Conservation (phyloP, 2,329 filamentous ascomycete genomes). For the Trichoderma pleuroti region DNA sequence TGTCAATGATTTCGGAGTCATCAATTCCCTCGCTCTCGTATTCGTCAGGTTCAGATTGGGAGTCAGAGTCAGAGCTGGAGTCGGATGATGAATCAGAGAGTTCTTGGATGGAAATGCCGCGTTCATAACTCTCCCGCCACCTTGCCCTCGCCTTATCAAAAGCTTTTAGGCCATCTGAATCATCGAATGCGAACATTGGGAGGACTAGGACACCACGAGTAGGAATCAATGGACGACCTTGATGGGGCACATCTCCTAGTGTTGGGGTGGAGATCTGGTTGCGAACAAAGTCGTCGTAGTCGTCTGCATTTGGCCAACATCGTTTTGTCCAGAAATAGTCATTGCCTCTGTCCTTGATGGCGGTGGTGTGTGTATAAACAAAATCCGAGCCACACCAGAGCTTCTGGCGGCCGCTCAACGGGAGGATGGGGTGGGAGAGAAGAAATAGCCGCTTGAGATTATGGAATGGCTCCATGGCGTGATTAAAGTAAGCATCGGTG, state of each 20-base stretch:
- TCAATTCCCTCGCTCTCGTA: conserved; percentile 42
- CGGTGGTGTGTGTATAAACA: conserved; percentile 28
- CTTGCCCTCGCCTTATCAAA: conserved; percentile 22
- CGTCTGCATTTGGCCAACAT: conserved; percentile 35
- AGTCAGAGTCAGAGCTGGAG: neutral
- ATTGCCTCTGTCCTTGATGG: conserved; percentile 28
- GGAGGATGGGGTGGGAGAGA: accelerated
- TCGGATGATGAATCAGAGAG: neutral
- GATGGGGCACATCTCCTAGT: neutral
- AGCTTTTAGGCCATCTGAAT: conserved; percentile 18
- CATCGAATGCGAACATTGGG: conserved; percentile 34
- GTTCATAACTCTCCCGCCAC: neutral
- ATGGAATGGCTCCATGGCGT: conserved; percentile 22
- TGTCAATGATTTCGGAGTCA: conserved; percentile 30
- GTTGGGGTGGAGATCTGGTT: conserved; percentile 22
- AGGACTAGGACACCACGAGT: conserved; percentile 23
- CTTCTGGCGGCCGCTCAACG: too few species aligned
- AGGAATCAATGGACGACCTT: conserved; percentile 11
- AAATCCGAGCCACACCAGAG: conserved; percentile 36
- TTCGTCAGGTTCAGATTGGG: conserved; percentile 26
- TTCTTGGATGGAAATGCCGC: neutral
- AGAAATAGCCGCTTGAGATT: conserved; percentile 31
- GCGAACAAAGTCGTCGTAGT: conserved; percentile 30
- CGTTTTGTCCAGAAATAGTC: conserved; percentile 28
- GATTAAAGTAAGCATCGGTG: neutral